phyloP scores from a whole-genome alignment of 768 basidiomycete species.

The Pleurotus pulmonarius region DNA sequence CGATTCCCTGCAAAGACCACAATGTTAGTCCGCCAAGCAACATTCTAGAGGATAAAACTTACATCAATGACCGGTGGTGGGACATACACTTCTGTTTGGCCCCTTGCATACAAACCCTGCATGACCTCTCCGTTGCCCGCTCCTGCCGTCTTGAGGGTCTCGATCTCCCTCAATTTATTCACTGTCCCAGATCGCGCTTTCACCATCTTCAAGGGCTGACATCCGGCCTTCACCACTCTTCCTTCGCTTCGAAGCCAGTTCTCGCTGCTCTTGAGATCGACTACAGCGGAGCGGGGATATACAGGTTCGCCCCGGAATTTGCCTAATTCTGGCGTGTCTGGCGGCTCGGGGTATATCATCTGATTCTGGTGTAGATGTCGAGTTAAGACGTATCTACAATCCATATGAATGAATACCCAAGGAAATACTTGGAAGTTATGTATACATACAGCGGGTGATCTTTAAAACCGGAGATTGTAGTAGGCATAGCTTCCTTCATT shows the following conservation, averaged over 20 bases:
- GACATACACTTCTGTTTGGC: constrained; percentile 79
- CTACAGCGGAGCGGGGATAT: constrained; percentile 78
- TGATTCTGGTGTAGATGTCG: constrained; percentile 89
- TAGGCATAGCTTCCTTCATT: constrained; percentile 90
- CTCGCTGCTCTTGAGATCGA: constrained; percentile 87
- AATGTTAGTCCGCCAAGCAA: background rate
- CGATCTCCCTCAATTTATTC: constrained; percentile 65
- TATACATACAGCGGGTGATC: constrained; percentile 81
- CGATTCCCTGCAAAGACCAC: constrained; percentile 59
- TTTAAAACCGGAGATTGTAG: constrained; percentile 87
- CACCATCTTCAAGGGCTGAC: constrained; percentile 86
- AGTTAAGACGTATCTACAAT: constrained; percentile 69
- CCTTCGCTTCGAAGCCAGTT: constrained; percentile 91
- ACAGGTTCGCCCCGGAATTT: constrained; percentile 93
- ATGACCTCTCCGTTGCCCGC: constrained; percentile 51
- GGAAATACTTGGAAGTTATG: background rate
- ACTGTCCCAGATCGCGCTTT: constrained; percentile 85
- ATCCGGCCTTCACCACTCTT: constrained; percentile 62
- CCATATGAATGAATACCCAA: background rate
- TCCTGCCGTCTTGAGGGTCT: constrained; percentile 40
- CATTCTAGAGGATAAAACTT: constrained; percentile 23
- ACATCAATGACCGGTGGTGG: constrained; percentile 86
- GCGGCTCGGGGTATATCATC: constrained; percentile 70
- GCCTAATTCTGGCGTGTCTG: constrained; percentile 68
- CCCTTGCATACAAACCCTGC: constrained; percentile 84